Evolutionary conservation across 192 early-diverging fungal species (phyloP), one percentile per base, ranked within the genome.

Genomic region (Coemansia sp.): DNA sequence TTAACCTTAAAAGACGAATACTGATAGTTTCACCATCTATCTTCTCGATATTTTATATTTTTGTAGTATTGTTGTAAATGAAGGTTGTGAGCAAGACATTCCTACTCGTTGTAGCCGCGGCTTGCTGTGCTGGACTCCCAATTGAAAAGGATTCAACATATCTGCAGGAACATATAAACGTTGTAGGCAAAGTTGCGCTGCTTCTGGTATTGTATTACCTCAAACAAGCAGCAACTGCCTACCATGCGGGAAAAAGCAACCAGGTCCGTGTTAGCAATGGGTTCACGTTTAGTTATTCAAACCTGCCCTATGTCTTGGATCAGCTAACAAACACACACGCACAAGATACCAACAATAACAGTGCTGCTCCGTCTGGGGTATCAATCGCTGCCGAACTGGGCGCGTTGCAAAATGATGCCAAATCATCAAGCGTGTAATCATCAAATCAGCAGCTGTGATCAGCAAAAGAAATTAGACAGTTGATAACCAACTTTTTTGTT

Each of bases 271-370:
- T 64, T 5, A 43, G 67, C 23, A 43, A 52, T 29, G 45, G 60
- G 35, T 23, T 70, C 48, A 29, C 55, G 38, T 70, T 70, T 37
- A 64, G 60, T 12, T 63, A 64, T 52, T 51, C 55, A 12, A 70
- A 63, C 21, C 25, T 70, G 17, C 67, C 67, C 47, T 49, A 19
- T 49, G 17, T 57, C 60, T 14, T 49, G 6, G n/a, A 49, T 7
- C 47, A 49, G 19, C 41, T 43, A 0, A 43, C 41, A 43, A 43
- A 43, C 41, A 43, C 12, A n/a, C 11, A 43, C 11, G 15, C 41
- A 43, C 41, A 11, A n/a, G 41, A n/a, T 15, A 11, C 41, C 11
- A 43, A n/a, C 12, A n/a, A 11, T n/a, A 43, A n/a, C 41, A 43
- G 41, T 5, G 15, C 41, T 2, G 14, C 3, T 11, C 41, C 11